Evolutionary conservation across 495 filamentous ascomycete species (phyloP), one percentile per base, ranked within the genome.

Genomic region (Apodospora peruviana): DNA sequence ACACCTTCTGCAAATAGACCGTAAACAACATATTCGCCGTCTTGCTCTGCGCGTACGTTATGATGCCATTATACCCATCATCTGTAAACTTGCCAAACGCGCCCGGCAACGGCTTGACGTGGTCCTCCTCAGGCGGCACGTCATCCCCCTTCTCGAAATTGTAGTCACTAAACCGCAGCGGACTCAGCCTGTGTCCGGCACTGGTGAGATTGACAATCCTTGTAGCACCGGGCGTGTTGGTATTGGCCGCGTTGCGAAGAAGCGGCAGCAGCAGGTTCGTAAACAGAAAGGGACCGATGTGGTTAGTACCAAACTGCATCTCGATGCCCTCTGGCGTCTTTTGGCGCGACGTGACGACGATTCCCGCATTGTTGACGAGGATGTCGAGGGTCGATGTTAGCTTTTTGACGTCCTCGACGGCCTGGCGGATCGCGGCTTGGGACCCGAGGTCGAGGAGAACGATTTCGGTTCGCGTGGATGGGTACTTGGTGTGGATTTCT

Each of bases 1-100:
- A 46, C 17, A 67, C 62, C 12, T 65, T 47, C 23, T 76, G 71
- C 23, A 82, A 56, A 2, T 70, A 71, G 9, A 73, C 34, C 7
- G 78, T 75, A 42, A 82, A 80, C 35, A 83, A 49, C n/a, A 83
- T 68, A 48, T 82, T 84, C 21, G 79, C 81, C 25, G 79, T 75
- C 62, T 84, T 84, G 44, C 76, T 78, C 46, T 79, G 71, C 11
- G 68, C 76, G 37, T 84, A 83, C 8, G 76, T 75, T 35, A 74
- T 52, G 46, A 70, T 76, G 19, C 70, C 65, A 41, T 77, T 71
- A 57, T 82, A 85, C 2, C 78, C 78, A 17, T 75, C 67, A 39
- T 72, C 51, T 7, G 61, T 59, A 23, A 51, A 54, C 39, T 52
- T 67, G 1, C 43, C 57, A 37, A 75, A 70, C 0, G 64, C 55